Evolutionary conservation across 2,329 filamentous ascomycete species (phyloP).

Genomic region (Volutella citrinella): DNA sequence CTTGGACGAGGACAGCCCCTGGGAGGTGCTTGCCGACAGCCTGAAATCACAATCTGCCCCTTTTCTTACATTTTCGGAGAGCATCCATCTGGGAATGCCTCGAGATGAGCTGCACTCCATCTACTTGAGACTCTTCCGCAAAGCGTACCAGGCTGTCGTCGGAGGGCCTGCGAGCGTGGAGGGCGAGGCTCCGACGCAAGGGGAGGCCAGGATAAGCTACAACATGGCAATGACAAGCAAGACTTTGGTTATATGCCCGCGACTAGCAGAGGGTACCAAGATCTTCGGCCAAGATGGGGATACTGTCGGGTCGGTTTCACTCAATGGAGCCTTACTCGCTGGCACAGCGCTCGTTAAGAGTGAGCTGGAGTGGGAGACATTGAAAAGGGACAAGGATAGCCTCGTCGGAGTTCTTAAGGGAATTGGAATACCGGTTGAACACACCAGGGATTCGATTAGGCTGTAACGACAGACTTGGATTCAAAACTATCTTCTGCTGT

Average conservation of each 20-base stretch:
- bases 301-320: conserved; percentile 42
- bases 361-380: conserved; percentile 53
- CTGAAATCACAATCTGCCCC: conserved; percentile 34
- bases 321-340: conserved; percentile 63
- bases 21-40: conserved; percentile 48
- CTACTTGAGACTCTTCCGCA: conserved; percentile 48
- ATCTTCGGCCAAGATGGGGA: conserved; percentile 26
- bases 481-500: too few species aligned
- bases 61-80: conserved; percentile 43
- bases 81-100: conserved; percentile 32
- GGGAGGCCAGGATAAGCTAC: conserved; percentile 56
- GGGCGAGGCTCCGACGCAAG: conserved; percentile 27
- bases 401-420: conserved; percentile 21
- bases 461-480: too few species aligned
- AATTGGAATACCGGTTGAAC: conserved; percentile 29
- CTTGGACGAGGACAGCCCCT: conserved; percentile 33
- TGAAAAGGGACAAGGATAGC: conserved; percentile 37
- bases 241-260: conserved; percentile 53
- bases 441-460: conserved; percentile 3
- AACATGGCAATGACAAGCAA: conserved; percentile 58
- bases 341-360: conserved; percentile 63
- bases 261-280: conserved; percentile 47
- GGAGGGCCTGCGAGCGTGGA: conserved; percentile 2
- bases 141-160: conserved; percentile 38
- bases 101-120: conserved; percentile 34